Evolutionary conservation across 2,329 filamentous ascomycete genomes (phyloP), one percentile per base, ranked within the genome.

Genomic region (Escovopsis weberi): DNA sequence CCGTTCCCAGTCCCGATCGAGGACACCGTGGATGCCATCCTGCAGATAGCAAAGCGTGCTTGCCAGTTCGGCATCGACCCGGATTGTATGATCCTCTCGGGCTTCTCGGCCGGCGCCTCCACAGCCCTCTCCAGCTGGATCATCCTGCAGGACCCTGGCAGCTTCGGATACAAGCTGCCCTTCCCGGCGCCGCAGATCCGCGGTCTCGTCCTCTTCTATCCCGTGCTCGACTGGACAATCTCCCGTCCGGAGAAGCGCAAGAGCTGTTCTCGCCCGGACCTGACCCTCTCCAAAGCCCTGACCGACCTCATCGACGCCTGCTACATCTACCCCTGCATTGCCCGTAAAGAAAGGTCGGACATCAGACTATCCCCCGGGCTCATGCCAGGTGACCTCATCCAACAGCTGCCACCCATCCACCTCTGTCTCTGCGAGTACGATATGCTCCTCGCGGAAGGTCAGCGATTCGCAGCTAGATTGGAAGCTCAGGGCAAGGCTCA

Each of bases 1-100:
- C 77, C 77, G 0, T 82, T 80, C 53, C 79, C 78, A 1, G 72
- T 71, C 1, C 71, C 76, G 0, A 68, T 82, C 0, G 76, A 83
- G 49, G 80, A 83, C 53, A 74, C 74, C 37, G 72, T 75, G 26
- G 78, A 81, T 47, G 74, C 77, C 1, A 56, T 82, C 8, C 54
- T 78, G n/a, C 78, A 80, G 54, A 63, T 82, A 26, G 66, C 70
- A 37, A 60, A 64, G 2, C 66, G 76, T 42, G 74, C 75, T 0
- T 61, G 63, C 26, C 70, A 78, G 38, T 68, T 80, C 37, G 65
- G 68, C 34, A 66, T 82, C 42, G 74, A 82, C 51, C 65, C 66
- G 1, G 56, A 66, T 36, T 65, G 65, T 38, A 65, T 83, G 39
- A 66, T 75, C 7, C 62, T 80, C 8, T 76, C 71, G 1, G 80